These are phyloP conservation scores for Solanum sejunctum DNA, from an alignment of 257 asterid genomes.

Conservation along the genomic window DNA sequence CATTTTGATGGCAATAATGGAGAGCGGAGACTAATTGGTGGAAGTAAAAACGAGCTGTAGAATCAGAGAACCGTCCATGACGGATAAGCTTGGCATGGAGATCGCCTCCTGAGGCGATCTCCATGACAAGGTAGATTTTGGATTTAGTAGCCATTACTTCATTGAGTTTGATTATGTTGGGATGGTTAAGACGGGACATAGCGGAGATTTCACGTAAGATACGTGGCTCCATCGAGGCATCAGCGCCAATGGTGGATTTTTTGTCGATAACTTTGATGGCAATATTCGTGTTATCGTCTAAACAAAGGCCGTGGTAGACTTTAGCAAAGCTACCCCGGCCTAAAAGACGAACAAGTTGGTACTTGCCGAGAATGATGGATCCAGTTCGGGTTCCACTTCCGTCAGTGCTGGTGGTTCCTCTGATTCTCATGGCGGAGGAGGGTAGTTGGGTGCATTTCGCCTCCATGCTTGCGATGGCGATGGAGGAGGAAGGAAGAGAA, in stretches of 20 bases:
- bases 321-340: slow-evolving; percentile 98
- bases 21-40: slow-evolving; percentile 68
- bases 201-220: slow-evolving; percentile 68
- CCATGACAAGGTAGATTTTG: slow-evolving; percentile 79
- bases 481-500: neutral
- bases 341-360: slow-evolving; percentile 53
- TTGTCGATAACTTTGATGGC: slow-evolving; percentile 76
- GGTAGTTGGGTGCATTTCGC: slow-evolving; percentile 9
- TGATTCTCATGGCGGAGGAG: slow-evolving; percentile 8
- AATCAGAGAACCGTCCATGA: slow-evolving; percentile 44
- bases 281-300: slow-evolving; percentile 19
- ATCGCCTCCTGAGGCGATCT: slow-evolving; percentile 71
- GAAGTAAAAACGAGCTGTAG: slow-evolving; percentile 44
- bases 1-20: slow-evolving; percentile 61
- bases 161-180: slow-evolving; percentile 57
- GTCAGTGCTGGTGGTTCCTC: slow-evolving; percentile 28
- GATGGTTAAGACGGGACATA: slow-evolving; percentile 68
- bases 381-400: slow-evolving; percentile 37
- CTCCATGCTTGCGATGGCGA: slow-evolving; percentile 20
- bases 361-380: slow-evolving; percentile 50
- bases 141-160: slow-evolving; percentile 76
- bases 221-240: slow-evolving; percentile 49
- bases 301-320: slow-evolving; percentile 45
- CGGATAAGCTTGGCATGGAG: slow-evolving; percentile 45
- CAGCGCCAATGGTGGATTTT: slow-evolving; percentile 18